Percentiles rank a stretch among this genome's conserved stretches.
phyloP scores from a whole-genome alignment of 805 yeast genomes.

The Cyberlindnera petersonii region DNA sequence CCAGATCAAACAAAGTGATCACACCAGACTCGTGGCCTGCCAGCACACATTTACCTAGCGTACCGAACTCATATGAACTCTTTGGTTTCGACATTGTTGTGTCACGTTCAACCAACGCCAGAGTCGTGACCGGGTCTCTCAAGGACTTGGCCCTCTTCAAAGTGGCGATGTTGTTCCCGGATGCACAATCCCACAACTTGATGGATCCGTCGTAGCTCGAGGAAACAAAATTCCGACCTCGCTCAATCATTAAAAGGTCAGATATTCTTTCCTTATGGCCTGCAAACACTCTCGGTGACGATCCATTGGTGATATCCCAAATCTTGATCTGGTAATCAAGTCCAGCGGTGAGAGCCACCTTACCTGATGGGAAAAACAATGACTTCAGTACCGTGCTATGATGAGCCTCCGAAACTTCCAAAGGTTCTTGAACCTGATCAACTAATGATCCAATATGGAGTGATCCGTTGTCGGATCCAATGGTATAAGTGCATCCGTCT shows the following conservation, averaged over 20 bases:
- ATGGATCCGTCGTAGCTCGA: conserved; percentile 53
- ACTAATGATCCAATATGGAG: conserved; percentile 21
- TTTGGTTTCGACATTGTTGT: conserved; percentile 15
- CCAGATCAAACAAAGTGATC: conserved; percentile 39
- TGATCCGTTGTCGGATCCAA: conserved; percentile 36
- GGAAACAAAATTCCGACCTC: conserved; percentile 64
- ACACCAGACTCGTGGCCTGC: conserved; percentile 42
- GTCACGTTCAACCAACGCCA: conserved; percentile 12
- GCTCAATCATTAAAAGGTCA: conserved; percentile 49
- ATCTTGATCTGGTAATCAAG: conserved; percentile 55
- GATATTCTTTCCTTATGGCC: conserved; percentile 49
- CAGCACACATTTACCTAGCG: conserved; percentile 39
- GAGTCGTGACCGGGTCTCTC: conserved; percentile 34
- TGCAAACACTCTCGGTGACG: conserved; percentile 45
- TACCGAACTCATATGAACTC: conserved; percentile 45
- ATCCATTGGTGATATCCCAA: conserved; percentile 51
- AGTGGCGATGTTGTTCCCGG: conserved; percentile 42
- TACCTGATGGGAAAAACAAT: conserved; percentile 58
- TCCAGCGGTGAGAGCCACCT: conserved; percentile 57
- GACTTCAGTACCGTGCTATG: conserved; percentile 40
- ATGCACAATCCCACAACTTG: conserved; percentile 67
- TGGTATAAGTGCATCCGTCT: conserved; percentile 24
- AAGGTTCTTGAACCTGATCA: not conserved
- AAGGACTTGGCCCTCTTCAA: conserved; percentile 35
- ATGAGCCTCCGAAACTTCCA: conserved; percentile 43